Evolutionary conservation across 768 basidiomycete species (phyloP).

Genomic region (Bullera alba): DNA sequence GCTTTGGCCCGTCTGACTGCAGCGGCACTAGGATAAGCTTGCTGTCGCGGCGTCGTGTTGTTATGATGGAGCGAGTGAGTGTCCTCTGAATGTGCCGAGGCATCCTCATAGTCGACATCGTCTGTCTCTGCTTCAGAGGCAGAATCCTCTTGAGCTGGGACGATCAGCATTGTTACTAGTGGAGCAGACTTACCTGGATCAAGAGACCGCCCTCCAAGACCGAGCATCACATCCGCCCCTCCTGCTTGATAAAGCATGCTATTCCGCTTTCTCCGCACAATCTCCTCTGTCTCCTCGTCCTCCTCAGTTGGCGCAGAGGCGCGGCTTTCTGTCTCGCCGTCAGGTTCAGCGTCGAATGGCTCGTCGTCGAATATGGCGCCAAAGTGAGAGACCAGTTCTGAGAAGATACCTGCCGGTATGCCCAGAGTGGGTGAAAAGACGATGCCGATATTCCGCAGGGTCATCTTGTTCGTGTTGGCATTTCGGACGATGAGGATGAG

Average conservation of each 20-base stretch:
- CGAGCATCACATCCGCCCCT: constrained; percentile 32
- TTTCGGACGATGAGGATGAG: constrained; percentile 92
- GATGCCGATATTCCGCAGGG: constrained; percentile 95
- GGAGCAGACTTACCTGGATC: constrained; percentile 25
- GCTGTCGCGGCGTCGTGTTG: no score
- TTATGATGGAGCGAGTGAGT: not conserved
- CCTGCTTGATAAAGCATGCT: constrained; percentile 38
- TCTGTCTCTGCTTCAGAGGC: constrained; percentile 2
- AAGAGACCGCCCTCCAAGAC: constrained; percentile 27
- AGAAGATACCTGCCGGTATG: constrained; percentile 96
- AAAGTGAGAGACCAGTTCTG: constrained; percentile 87
- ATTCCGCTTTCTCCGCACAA: constrained; percentile 32
- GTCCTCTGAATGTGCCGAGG: not conserved
- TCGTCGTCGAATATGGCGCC: constrained; percentile 86
- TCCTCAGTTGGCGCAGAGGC: not conserved
- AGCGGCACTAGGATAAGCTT: no score
- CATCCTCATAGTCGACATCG: not conserved
- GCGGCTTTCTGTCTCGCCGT: constrained; percentile 5
- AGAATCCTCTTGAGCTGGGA: constrained; percentile 1
- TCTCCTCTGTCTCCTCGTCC: constrained; percentile 13
- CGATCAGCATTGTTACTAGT: not conserved
- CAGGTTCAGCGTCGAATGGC: constrained; percentile 22
- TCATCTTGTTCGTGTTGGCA: constrained; percentile 89
- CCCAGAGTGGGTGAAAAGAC: constrained; percentile 96
- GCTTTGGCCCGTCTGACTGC: no score